Conservation (phyloP, 2,329 filamentous ascomycete genomes). For the Calonectria hongkongensis region DNA sequence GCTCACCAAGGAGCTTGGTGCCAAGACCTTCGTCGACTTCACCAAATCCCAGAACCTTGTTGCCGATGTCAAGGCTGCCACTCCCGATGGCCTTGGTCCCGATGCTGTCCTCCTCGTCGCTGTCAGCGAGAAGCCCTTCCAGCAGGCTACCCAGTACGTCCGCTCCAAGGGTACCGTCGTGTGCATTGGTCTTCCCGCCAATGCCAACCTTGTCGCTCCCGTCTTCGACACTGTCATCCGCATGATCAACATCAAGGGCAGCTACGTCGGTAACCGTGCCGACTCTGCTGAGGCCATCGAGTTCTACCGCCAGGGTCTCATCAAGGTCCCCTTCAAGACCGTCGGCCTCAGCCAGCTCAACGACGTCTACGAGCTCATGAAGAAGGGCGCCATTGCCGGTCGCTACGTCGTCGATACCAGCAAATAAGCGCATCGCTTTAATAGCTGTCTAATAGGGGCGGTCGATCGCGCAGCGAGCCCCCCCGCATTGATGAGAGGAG, state of each 20-base stretch:
- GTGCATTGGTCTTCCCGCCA: slow-evolving; percentile 90
- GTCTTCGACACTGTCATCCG: slow-evolving; percentile 92
- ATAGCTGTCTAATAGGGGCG: slow-evolving; percentile 39
- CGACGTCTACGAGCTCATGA: slow-evolving; percentile 86
- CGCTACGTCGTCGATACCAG: slow-evolving; percentile 87
- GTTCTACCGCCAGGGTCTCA: slow-evolving; percentile 88
- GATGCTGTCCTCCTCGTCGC: slow-evolving; percentile 92
- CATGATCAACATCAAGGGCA: slow-evolving; percentile 95
- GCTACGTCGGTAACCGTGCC: slow-evolving; percentile 93
- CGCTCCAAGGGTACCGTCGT: slow-evolving; percentile 88
- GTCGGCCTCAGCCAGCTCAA: slow-evolving; percentile 87
- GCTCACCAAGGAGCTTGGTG: slow-evolving; percentile 82
- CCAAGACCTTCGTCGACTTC: slow-evolving; percentile 87
- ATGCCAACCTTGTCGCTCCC: slow-evolving; percentile 86
- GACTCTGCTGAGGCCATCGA: slow-evolving; percentile 93
- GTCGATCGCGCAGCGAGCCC: slow-evolving; percentile 49
- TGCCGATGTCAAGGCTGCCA: slow-evolving; percentile 87
- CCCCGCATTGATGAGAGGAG: slow-evolving; percentile 50
- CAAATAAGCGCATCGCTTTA: slow-evolving; percentile 65
- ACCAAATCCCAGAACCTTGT: slow-evolving; percentile 84
- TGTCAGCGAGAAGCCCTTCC: slow-evolving; percentile 93
- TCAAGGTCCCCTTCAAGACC: slow-evolving; percentile 91
- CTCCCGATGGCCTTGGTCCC: slow-evolving; percentile 86
- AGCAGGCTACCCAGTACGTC: slow-evolving; percentile 93
- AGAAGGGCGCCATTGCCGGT: slow-evolving; percentile 82